Base-by-base conservation (phyloP, 2,329 filamentous ascomycete species). In the Trichoderma pleuroti region DNA sequence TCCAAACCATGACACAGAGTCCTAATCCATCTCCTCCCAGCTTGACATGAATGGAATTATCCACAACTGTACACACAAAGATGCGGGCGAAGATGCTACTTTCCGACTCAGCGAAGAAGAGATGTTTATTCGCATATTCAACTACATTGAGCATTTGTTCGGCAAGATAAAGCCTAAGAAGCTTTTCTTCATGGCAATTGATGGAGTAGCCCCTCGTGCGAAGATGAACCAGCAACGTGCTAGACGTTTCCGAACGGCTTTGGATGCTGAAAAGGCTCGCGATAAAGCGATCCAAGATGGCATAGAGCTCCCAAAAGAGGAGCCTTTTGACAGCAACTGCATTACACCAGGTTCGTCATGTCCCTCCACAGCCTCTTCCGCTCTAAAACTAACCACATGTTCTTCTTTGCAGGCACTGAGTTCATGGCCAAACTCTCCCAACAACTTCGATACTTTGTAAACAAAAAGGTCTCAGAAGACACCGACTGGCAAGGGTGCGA, bases 211-310 rank as follows among this genome's bases (percentile, higher is more conserved):
- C 26, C 97, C 96, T 21, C 92, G 96, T 77, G 96, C 96, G 76
- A 99, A 99, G 86, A 99, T 99, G 96, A 99, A 99, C 81, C 96
- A 99, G 82, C 96, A 99, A 84, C 93, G 96, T 76, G 92, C 96
- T 70, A 91, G 96, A 77, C 92, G 96, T 79, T 99, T 99, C 82
- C 90, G 96, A 77, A 98, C 96, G 28, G 96, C 96, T 52, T 85
- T 98, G 64, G 97, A 99, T 78, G 92, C 89, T 70, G 96, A 99
- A 81, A 88, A 89, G 75, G 94, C 94, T 72, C 92, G 93, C 80
- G 93, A 98, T 71, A 98, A 97, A 87, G 97, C 96, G 59, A 90
- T 98, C 72, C 86, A 85, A 63, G 93, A 98, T 78, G 97, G 97
- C 63, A 86, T 94, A 72, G 93, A 98, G 82, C 90, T 99, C 86